These are phyloP conservation scores for Theileria orientalis DNA, from an alignment of 169 alveolate species.

Conservation along the genomic window DNA sequence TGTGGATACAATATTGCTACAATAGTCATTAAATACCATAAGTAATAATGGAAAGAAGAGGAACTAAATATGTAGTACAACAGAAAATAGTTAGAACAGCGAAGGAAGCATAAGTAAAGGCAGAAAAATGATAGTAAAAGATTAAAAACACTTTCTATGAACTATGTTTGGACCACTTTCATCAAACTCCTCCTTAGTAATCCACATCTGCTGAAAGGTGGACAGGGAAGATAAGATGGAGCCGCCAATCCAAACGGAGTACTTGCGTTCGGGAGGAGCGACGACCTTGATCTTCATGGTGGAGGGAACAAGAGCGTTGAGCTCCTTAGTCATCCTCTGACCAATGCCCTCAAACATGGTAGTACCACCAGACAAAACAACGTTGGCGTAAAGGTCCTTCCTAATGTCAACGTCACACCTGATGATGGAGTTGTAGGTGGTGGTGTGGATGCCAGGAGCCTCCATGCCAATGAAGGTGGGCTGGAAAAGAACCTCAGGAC, in stretches of 20 bases:
- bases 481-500: conserved; percentile 97
- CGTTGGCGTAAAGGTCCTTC: conserved; percentile 92
- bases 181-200: conserved; percentile 97
- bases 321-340: conserved; percentile 96
- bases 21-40: too few relatives aligned
- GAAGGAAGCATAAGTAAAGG: too few relatives aligned
- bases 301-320: conserved; percentile 94
- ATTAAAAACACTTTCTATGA: conserved; percentile 95
- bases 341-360: conserved; percentile 96
- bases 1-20: too few relatives aligned
- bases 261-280: conserved; percentile 98
- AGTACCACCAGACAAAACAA: conserved; percentile 97
- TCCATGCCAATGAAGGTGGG: conserved; percentile 93
- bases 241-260: conserved; percentile 99
- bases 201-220: conserved; percentile 98
- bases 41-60: too few relatives aligned
- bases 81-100: too few relatives aligned
- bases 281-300: conserved; percentile 96
- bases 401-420: conserved; percentile 95
- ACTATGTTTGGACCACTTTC: conserved; percentile 97
- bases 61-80: too few relatives aligned
- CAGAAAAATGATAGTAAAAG: too few relatives aligned
- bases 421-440: conserved; percentile 93
- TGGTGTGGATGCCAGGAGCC: conserved; percentile 93
- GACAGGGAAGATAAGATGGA: conserved; percentile 94